Evolutionary conservation across 257 asterid genomes (phyloP).

Genomic region (Paraleonurus japonicus): DNA sequence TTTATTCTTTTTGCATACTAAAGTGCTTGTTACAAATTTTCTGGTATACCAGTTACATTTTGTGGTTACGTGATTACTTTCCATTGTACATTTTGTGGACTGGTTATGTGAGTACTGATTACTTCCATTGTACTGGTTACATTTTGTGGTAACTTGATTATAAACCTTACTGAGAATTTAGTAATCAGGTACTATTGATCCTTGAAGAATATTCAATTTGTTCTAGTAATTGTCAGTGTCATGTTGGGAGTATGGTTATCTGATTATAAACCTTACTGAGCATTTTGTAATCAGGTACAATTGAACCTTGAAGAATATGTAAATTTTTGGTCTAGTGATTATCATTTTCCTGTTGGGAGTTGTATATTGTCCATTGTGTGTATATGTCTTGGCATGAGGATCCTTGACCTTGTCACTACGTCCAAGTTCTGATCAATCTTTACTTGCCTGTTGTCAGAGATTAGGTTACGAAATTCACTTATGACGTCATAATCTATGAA

Average conservation of each 20-base stretch:
- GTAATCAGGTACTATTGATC: neutral
- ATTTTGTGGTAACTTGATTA: neutral
- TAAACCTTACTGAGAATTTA: neutral
- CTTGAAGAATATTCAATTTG: neutral
- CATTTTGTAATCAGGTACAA: neutral
- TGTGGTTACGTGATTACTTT: no score
- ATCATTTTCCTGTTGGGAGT: neutral
- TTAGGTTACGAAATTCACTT: neutral
- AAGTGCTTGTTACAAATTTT: no score
- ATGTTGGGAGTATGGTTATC: neutral
- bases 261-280: neutral
- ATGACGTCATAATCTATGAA: conserved; percentile 1
- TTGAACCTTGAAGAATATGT: neutral
- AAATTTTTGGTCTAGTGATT: conserved; percentile 4
- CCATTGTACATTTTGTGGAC: neutral
- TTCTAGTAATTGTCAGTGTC: neutral
- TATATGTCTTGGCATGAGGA: no score
- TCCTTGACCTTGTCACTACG: conserved; percentile 12
- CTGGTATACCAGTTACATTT: no score
- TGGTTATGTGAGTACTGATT: neutral
- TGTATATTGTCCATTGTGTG: conserved; percentile 10
- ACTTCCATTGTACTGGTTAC: neutral
- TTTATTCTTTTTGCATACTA: neutral
- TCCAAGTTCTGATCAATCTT: conserved; percentile 1
- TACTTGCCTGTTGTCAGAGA: neutral